A percentile compares a stretch with the other conserved stretches of the same genome.
Conservation (phyloP, 257 asterid genomes). For the Plantago ovata region DNA sequence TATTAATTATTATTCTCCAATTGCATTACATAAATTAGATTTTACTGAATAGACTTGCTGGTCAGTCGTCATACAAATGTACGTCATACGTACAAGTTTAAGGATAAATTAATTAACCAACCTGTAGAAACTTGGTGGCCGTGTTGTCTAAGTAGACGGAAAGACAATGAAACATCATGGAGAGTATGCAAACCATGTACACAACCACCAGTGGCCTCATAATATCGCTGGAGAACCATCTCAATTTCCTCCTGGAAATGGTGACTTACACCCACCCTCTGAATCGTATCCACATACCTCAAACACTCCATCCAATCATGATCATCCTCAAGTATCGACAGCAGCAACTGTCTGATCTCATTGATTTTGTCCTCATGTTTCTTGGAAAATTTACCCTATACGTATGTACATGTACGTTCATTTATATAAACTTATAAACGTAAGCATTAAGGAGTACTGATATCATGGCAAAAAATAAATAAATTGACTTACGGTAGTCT, state of each 20-base stretch:
- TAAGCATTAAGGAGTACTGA: no score
- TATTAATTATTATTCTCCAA: no score
- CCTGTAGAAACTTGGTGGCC: constrained; percentile 37
- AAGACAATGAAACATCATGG: constrained; percentile 33
- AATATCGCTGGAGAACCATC: constrained; percentile 18
- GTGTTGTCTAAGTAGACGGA: constrained; percentile 42
- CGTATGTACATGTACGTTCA: no score
- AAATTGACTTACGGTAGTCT: no score
- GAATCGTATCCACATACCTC: constrained; percentile 31
- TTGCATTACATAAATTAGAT: no score
- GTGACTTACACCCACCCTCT: constrained; percentile 33
- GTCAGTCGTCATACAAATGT: no score
- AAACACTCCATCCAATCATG: constrained; percentile 17
- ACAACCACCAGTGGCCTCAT: not conserved
- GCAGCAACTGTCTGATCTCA: constrained; percentile 18
- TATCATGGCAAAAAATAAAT: no score
- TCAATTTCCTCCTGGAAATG: constrained; percentile 32
- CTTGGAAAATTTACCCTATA: constrained; percentile 25
- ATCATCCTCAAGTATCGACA: constrained; percentile 9
- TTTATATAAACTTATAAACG: no score
- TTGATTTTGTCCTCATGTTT: constrained; percentile 12
- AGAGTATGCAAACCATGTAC: constrained; percentile 15
- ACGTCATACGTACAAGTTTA: no score
- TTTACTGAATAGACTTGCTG: no score
- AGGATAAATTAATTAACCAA: constrained; percentile 1